Evolutionary conservation across 2,329 filamentous ascomycete species (phyloP), one percentile per base, ranked within the genome.

Genomic region (Penicillium polonicum): DNA sequence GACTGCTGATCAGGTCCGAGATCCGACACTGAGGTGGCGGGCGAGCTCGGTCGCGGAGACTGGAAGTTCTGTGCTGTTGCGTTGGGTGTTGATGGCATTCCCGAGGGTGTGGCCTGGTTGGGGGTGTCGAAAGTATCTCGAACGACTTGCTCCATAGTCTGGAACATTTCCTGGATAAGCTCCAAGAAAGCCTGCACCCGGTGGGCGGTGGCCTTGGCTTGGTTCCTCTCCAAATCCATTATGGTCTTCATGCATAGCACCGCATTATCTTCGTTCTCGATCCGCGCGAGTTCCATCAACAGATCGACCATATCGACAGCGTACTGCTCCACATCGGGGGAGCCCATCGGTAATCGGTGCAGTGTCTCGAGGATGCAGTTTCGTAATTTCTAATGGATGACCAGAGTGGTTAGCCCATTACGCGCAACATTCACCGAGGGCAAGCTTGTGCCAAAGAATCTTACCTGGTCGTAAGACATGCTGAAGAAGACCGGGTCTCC

Each of bases 191-290:
- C 84, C 74, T 97, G 93, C 4, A 97, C 92, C 72, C 90, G 92
- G 57, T 85, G 83, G n/a, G 79, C 78, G 8, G 97, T 86, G 27
- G 88, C 87, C 77, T 93, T 95, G 57, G 88, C 85, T 75, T 97
- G 93, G 71, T 96, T 91, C 48, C 94, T 88, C 83, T 96, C 91
- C 63, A 97, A 88, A 72, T 99, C 94, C 80, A 96, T 97, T 51
- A 96, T 91, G 15, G 93, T 96, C 81, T 99, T 99, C 78, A 99
- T 91, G 73, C 93, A 97, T 61, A 99, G 80, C n/a, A 95, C 91
- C 2, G 93, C 94, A 81, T 99, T 99, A 62, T 99, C 94, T 77
- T 99, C 94, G 68, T 99, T 99, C 76, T 99, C 94, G 42, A 86
- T 88, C 65, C 88, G 87, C 59, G 97, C 92, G 58, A 99, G 80